Conservation (phyloP, 192 early-diverging fungal genomes). For the Thoreauomyces humboldtii region DNA sequence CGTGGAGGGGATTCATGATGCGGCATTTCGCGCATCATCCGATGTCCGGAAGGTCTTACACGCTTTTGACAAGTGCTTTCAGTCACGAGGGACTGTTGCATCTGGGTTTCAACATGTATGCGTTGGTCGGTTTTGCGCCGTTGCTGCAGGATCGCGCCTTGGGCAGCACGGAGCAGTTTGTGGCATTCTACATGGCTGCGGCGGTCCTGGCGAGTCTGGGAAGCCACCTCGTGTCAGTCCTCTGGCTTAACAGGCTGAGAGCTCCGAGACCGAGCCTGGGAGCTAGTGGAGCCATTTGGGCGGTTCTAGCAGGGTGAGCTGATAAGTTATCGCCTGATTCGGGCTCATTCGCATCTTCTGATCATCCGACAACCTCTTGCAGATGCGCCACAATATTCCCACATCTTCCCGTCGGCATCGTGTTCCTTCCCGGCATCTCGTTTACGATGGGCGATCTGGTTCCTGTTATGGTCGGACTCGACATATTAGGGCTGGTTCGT, state of each 20-base stretch:
- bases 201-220: conserved; percentile 65
- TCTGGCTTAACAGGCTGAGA: conserved; percentile 35
- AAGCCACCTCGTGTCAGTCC: conserved; percentile 55
- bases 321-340: background rate
- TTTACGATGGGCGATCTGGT: conserved; percentile 63
- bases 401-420: conserved; percentile 23
- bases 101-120: conserved; percentile 79
- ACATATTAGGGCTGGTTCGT: conserved; percentile 68
- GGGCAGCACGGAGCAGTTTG: conserved; percentile 19
- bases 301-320: conserved; percentile 55
- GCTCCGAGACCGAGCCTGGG: conserved; percentile 68
- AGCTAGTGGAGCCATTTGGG: conserved; percentile 80
- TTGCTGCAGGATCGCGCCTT: conserved; percentile 16
- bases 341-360: background rate
- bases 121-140: conserved; percentile 46
- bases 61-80: conserved; percentile 76
- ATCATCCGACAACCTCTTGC: too few relatives aligned
- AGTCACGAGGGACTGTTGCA: conserved; percentile 74
- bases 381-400: conserved; percentile 20
- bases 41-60: conserved; percentile 60
- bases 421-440: conserved; percentile 42
- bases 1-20: conserved; percentile 65
- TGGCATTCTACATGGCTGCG: conserved; percentile 76
- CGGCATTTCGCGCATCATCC: conserved; percentile 80
- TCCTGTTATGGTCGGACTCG: conserved; percentile 66